Evolutionary conservation across 1,284 basidiomycete genomes (phyloP), one percentile per base, ranked within the genome.

Genomic region (Meira nashicola): DNA sequence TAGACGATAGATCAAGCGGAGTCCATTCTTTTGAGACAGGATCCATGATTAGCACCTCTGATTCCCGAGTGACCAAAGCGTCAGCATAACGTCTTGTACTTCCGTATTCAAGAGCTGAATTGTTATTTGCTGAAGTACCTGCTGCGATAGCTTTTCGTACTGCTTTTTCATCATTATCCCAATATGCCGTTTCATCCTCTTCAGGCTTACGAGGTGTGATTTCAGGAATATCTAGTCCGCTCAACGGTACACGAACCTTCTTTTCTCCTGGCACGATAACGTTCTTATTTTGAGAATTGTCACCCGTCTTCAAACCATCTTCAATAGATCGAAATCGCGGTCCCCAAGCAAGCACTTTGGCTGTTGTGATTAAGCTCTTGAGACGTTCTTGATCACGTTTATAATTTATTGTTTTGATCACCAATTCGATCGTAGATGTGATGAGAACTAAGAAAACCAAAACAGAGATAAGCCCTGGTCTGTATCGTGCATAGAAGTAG

Each of bases 401-500:
- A 43, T 55, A 70, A 5, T 67, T 74, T 43, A 73, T 39, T 9
- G 17, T 39, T 10, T 60, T 54, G 21, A 76, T 57, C 1, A 63
- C 46, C n/a, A 48, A 50, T 54, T 72, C 59, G 39, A 62, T 62
- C 15, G 39, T 53, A 50, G 67, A 60, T 3, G 67, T 68, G 12
- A 68, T 44, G 1, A 66, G 19, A 14, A 73, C 57, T 12, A 78
- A 51, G 2, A 73, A 57, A 0, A 65, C 50, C 19, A 78, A 11
- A 1, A 73, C 71, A 2, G 59, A 40, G 5, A 47, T 62, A 5
- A 78, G 54, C 1, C 71, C 68, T 0, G 76, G 76, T 8, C 76
- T 54, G 58, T 68, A 78, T 0, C 76, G 62, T 25, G 63, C 50
- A 56, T 78, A 78, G 39, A 66, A 76, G 60, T 73, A 78, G 8